phyloP scores from a whole-genome alignment of 257 asterid species.

The Buddleja alternifolia region DNA sequence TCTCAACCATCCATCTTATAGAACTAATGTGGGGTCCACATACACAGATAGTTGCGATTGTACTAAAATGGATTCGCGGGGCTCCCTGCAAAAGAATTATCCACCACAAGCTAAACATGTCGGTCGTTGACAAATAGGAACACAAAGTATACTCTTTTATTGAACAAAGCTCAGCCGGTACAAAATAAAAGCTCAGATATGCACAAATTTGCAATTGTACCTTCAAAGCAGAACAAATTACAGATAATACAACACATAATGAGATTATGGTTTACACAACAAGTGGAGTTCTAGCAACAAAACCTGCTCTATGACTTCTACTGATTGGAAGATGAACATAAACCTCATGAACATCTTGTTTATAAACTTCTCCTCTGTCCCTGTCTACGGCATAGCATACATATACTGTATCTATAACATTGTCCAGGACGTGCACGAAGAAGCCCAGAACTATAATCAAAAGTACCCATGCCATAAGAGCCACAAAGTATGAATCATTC shows the following conservation, averaged over 20 bases:
- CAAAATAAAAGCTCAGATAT: conserved; percentile 37
- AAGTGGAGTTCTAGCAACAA: conserved; percentile 52
- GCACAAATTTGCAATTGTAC: conserved; percentile 41
- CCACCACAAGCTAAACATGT: too few relatives aligned
- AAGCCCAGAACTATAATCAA: conserved; percentile 67
- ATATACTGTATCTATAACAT: conserved; percentile 79
- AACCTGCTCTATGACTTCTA: conserved; percentile 76
- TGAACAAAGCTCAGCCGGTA: conserved; percentile 28
- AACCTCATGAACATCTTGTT: conserved; percentile 89
- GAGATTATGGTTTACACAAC: conserved; percentile 43
- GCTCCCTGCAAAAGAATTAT: too few relatives aligned
- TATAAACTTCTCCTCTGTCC: conserved; percentile 85
- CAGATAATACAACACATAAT: conserved; percentile 44
- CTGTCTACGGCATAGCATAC: conserved; percentile 92
- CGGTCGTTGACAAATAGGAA: too few relatives aligned
- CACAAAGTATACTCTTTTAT: conserved; percentile 20
- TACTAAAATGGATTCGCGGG: too few relatives aligned
- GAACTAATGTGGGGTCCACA: too few relatives aligned
- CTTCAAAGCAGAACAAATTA: conserved; percentile 37
- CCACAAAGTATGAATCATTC: conserved; percentile 69
- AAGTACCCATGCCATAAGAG: conserved; percentile 76
- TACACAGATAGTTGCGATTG: too few relatives aligned
- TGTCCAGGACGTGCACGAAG: conserved; percentile 80
- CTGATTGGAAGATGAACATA: conserved; percentile 91
- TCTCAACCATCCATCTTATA: background rate